These are phyloP conservation scores for Malus sylvestris DNA, from an alignment of 306 rosid species.

Conservation along the genomic window DNA sequence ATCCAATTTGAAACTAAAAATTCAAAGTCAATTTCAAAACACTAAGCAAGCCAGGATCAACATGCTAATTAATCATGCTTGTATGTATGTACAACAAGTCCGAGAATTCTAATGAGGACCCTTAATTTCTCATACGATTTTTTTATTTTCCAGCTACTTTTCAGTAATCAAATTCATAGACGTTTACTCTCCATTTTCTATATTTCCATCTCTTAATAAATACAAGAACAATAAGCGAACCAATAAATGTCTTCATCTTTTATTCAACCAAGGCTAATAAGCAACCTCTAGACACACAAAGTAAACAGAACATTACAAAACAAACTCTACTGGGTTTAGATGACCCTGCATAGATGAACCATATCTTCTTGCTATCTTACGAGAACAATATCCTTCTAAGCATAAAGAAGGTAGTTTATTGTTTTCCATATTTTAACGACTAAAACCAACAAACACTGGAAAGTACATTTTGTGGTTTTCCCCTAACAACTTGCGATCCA, in stretches of 20 bases:
- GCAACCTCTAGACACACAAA: background rate
- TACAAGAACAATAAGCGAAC: background rate
- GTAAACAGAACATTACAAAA: background rate
- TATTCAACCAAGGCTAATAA: background rate
- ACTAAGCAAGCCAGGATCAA: background rate
- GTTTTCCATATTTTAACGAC: background rate
- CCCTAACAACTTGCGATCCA: background rate
- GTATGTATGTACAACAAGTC: background rate
- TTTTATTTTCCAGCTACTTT: background rate
- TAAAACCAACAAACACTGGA: background rate
- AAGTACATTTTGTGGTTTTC: background rate
- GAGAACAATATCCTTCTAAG: background rate
- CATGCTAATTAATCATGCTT: background rate
- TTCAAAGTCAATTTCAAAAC: background rate
- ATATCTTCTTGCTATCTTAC: background rate
- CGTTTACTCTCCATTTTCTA: background rate
- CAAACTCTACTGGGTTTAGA: background rate
- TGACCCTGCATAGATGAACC: background rate
- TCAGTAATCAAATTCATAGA: background rate
- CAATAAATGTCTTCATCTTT: background rate
- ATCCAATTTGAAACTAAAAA: background rate
- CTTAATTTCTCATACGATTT: background rate
- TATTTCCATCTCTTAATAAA: background rate
- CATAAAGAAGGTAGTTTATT: background rate
- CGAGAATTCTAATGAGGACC: background rate